Evolutionary conservation across 371 early-diverging fungal genomes (phyloP).

Genomic region (Apophysomyces sp.): DNA sequence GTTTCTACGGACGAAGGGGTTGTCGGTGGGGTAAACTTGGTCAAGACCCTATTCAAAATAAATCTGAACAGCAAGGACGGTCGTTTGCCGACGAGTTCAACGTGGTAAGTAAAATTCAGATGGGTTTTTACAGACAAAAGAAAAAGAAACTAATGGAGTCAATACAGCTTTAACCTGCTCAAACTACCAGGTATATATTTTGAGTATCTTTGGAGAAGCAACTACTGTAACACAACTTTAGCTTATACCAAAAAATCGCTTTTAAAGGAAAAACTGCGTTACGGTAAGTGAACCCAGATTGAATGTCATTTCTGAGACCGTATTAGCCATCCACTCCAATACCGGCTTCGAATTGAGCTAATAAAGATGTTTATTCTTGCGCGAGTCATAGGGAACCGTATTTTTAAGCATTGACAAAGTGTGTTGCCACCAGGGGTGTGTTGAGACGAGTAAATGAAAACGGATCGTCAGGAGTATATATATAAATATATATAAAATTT

Average conservation of each 20-base stretch:
- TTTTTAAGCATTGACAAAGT: too few relatives aligned
- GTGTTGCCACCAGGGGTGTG: too few relatives aligned
- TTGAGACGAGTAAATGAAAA: too few relatives aligned
- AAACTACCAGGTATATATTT: slow-evolving; percentile 71
- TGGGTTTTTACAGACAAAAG: too few relatives aligned
- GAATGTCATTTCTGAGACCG: too few relatives aligned
- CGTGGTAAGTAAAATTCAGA: slow-evolving; percentile 29
- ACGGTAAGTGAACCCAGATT: too few relatives aligned
- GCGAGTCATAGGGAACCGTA: too few relatives aligned
- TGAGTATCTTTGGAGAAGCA: neutral
- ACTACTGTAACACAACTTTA: neutral
- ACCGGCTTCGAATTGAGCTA: neutral
- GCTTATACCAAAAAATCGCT: slow-evolving; percentile 56
- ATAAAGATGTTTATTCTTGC: neutral
- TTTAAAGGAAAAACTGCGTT: slow-evolving; percentile 52
- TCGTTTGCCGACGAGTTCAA: slow-evolving; percentile 55
- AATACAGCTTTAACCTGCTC: slow-evolving; percentile 82
- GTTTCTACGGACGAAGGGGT: slow-evolving; percentile 31
- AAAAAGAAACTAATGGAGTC: neutral
- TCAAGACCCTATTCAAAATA: slow-evolving; percentile 52
- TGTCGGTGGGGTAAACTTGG: slow-evolving; percentile 14
- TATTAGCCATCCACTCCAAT: neutral
- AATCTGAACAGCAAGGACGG: slow-evolving; percentile 32
- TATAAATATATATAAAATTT: too few relatives aligned
- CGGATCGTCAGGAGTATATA: too few relatives aligned